These are phyloP conservation scores for Leptodontidium sp. DNA, from an alignment of 2,329 filamentous ascomycete genomes.

Conservation along the genomic window DNA sequence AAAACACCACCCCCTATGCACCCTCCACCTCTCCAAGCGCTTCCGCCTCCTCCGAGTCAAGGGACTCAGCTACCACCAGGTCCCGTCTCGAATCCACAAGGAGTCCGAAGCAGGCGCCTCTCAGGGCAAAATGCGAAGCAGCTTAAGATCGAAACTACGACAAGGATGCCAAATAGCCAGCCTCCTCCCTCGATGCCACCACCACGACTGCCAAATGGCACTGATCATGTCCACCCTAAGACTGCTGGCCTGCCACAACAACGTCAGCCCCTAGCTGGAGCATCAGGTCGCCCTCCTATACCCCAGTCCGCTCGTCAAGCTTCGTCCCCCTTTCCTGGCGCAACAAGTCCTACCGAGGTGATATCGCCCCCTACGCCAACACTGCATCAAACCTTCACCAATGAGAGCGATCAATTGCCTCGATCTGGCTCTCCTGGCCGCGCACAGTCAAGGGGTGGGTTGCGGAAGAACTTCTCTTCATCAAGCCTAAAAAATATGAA, in stretches of 20 bases:
- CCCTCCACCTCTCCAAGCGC: conserved; percentile 40
- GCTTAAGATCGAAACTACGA: conserved; percentile 85
- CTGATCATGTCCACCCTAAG: conserved; percentile 38
- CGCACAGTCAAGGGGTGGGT: conserved; percentile 51
- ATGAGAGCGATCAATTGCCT: conserved; percentile 47
- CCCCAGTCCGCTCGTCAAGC: conserved; percentile 41
- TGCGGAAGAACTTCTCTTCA: conserved; percentile 75
- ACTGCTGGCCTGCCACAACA: conserved; percentile 40
- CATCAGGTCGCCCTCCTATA: conserved; percentile 35
- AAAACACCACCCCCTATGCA: conserved; percentile 37
- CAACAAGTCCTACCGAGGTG: conserved; percentile 40
- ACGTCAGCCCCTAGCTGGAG: conserved; percentile 28
- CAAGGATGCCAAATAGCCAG: conserved; percentile 29
- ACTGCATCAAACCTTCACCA: conserved; percentile 42
- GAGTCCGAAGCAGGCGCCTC: conserved; percentile 78
- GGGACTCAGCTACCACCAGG: conserved; percentile 51
- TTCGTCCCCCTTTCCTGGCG: conserved; percentile 41
- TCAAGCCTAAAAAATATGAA: conserved; percentile 76
- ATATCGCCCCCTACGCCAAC: conserved; percentile 45
- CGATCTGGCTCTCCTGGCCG: conserved; percentile 63
- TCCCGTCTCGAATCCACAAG: conserved; percentile 49
- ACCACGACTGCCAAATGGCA: conserved; percentile 35
- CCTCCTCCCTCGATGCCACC: conserved; percentile 43
- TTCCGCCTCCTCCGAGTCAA: conserved; percentile 54
- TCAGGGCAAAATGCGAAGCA: conserved; percentile 84